These are phyloP conservation scores for Micractinium sp. DNA, from an alignment of 139 green algal genomes.

Conservation along the genomic window DNA sequence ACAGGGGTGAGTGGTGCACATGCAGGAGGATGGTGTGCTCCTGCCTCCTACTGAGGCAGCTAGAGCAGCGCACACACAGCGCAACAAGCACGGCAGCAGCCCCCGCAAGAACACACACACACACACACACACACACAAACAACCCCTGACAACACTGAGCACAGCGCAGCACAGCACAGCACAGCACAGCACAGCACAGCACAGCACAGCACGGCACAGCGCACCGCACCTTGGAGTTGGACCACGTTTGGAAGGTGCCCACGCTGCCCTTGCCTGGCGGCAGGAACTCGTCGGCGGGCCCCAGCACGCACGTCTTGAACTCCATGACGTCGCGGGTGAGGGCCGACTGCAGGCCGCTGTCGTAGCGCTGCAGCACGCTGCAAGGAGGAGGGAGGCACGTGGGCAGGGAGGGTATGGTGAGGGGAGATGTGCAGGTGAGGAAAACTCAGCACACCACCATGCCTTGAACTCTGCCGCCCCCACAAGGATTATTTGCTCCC, in stretches of 20 bases:
- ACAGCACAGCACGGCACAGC: no score
- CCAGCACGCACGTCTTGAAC: constrained; percentile 12
- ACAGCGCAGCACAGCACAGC: no score
- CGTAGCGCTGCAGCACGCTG: constrained; percentile 7
- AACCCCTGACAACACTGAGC: not conserved
- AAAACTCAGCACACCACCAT: not conserved
- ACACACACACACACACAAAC: no score
- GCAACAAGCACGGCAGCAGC: no score
- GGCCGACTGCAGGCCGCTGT: not conserved
- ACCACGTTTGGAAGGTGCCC: constrained; percentile 58
- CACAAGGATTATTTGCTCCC: no score
- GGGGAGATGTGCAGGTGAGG: not conserved
- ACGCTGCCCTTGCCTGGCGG: constrained; percentile 59
- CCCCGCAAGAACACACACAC: no score
- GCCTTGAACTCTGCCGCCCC: no score
- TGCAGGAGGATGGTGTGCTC: not conserved
- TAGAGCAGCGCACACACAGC: not conserved
- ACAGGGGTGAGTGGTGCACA: not conserved
- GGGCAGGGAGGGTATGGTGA: not conserved
- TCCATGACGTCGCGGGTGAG: not conserved
- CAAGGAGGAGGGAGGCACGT: not conserved
- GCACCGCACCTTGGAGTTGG: constrained; percentile 8
- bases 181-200: no score
- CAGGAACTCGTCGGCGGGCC: constrained; percentile 53
- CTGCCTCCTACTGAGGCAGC: not conserved